Evolutionary conservation across 106 monocot species (phyloP).

Genomic region (Dioscorea zingiberensis): DNA sequence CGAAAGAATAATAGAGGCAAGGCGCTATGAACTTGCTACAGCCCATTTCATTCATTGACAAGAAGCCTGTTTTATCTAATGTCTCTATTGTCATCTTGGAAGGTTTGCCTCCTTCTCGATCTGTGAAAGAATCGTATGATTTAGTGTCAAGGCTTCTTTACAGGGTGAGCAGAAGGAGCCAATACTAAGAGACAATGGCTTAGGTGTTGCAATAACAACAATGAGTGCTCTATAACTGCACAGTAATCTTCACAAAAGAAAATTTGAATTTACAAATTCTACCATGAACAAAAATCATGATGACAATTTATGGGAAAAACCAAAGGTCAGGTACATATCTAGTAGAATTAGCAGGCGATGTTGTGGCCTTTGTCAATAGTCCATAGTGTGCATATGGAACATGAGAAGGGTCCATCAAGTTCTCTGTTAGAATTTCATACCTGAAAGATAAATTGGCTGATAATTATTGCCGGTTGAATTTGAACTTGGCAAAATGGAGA

Average conservation of each 20-base stretch:
- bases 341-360: slow-evolving; percentile 4
- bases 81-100: slow-evolving; percentile 39
- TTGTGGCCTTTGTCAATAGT: slow-evolving; percentile 46
- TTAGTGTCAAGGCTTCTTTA: neutral
- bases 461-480: neutral
- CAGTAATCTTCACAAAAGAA: too few species aligned
- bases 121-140: slow-evolving; percentile 35
- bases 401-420: slow-evolving; percentile 98
- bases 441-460: slow-evolving; percentile 30
- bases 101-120: slow-evolving; percentile 71
- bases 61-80: slow-evolving; percentile 39
- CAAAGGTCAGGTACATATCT: slow-evolving; percentile 45
- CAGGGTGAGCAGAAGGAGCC: too few species aligned
- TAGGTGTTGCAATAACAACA: too few species aligned
- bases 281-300: too few species aligned
- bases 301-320: too few species aligned
- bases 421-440: slow-evolving; percentile 82
- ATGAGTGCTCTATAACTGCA: too few species aligned
- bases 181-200: too few species aligned
- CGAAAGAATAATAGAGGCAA: slow-evolving; percentile 37
- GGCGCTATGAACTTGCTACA: slow-evolving; percentile 62
- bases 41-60: slow-evolving; percentile 29
- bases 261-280: too few species aligned
- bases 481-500: too few species aligned
- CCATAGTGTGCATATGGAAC: slow-evolving; percentile 83